phyloP scores from a whole-genome alignment of 2,329 filamentous ascomycete genomes.

The Penicillium sp. region DNA sequence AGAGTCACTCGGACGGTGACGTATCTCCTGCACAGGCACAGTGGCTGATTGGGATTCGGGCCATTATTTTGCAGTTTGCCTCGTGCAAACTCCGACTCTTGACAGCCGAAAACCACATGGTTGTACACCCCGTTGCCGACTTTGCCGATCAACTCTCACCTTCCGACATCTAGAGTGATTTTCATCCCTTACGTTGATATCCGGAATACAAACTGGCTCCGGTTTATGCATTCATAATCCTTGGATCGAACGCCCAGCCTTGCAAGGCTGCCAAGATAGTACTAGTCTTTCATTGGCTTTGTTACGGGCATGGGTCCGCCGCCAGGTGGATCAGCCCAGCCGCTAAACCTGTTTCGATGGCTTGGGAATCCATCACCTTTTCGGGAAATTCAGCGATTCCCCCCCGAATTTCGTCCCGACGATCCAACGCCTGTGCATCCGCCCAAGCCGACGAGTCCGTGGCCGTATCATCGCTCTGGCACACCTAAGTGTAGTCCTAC shows the following conservation, averaged over 20 bases:
- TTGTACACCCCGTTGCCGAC: constrained; percentile 1
- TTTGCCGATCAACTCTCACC: neutral
- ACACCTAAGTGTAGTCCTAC: neutral
- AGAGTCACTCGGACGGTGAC: neutral
- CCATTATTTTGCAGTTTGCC: constrained; percentile 2
- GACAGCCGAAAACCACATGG: constrained; percentile 19
- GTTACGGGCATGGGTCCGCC: neutral
- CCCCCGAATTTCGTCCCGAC: neutral
- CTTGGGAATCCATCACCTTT: neutral
- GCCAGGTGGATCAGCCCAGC: neutral
- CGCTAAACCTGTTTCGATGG: neutral
- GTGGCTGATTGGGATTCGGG: constrained; percentile 1
- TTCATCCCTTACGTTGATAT: neutral
- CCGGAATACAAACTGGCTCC: neutral
- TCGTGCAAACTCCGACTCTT: constrained; percentile 4
- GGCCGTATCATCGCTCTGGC: neutral
- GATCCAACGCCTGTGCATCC: neutral
- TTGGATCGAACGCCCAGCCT: constrained; percentile 22
- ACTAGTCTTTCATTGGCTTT: constrained; percentile 5
- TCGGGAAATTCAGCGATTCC: neutral
- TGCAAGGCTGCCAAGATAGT: constrained; percentile 28
- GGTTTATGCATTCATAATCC: constrained; percentile 9
- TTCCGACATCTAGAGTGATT: neutral
- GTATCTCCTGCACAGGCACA: neutral
- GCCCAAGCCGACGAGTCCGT: neutral